Evolutionary conservation across 495 filamentous ascomycete species (phyloP), one percentile per base, ranked within the genome.

Genomic region (Xylaria castorea): DNA sequence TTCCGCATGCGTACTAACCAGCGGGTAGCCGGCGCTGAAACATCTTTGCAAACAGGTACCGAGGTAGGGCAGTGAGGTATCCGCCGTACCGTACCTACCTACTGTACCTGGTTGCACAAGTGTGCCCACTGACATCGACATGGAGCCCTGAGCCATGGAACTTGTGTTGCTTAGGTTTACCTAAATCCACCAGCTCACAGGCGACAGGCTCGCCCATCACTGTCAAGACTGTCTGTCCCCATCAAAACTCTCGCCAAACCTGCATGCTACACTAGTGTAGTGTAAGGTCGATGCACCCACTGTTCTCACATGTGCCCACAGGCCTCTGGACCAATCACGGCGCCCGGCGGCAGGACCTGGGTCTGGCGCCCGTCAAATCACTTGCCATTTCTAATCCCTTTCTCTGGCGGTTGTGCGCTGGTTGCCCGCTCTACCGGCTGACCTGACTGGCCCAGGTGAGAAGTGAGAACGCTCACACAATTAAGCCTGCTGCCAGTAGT

Each of bases 311-410:
- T 25, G 63, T 48, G 38, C 25, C 63, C 40, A 48, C 63, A 48
- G 63, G 38, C 14, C 18, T 7, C 16, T 2, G 16, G 12, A 20
- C 63, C 42, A 66, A 66, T 66, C 42, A 50, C 36, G 18, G 53
- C 25, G 27, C 12, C 25, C 14, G 27, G 3, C 12, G 20, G 25
- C 25, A 12, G 8, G 53, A 22, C 27, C 27, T 57, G 46, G 46
- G 30, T 53, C 64, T 6, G 30, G 20, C 46, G 42, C 71, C 71
- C 70, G 62, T 75, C 72, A 73, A 79, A 75, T 80, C 70, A 72
- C 74, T 76, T 70, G 71, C 70, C 42, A 67, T 71, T 77, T 75
- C 73, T 40, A 65, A 65, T 62, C 14, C 72, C 25, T 38, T 25
- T 74, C 74, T 58, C 71, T 40, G 60, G 60, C 60, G 60, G 55